Evolutionary conservation across 2,329 filamentous ascomycete species (phyloP), one percentile per base, ranked within the genome.

Genomic region (Colletotrichum sansevieriae): DNA sequence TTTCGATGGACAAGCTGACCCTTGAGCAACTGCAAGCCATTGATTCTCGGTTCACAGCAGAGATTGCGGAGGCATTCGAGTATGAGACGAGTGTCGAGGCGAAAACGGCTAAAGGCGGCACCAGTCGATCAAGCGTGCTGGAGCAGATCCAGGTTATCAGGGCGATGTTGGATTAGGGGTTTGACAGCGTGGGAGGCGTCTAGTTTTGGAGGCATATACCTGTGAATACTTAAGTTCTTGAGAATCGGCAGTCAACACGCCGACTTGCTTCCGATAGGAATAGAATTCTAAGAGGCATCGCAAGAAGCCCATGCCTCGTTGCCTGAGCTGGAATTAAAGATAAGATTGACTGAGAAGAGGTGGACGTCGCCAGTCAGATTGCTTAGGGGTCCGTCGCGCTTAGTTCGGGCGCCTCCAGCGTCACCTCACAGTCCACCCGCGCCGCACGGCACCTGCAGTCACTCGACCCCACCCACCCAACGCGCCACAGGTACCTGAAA

Each of bases 61-160:
- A 93, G 77, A 88, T 94, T 37, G 78, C 84, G 58, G 79, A 85
- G 65, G 87, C 87, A 44, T 89, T 94, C 75, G 86, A 94, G 76
- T 93, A 93, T 74, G 88, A 93, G 77, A 84, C 87, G 62, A 90
- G 88, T 68, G 91, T 94, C 9, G 92, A 94, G 82, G 82, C 90
- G 79, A 89, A 90, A 78, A 84, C 86, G 71, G 87, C 90, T 0
- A 86, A 85, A 58, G 92, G 91, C 55, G 91, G 92, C 20, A 93
- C 91, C n/a, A 92, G 90, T 79, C 88, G 85, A 80, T 86, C 85
- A 66, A 83, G 85, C 33, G 90, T 91, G 39, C 74, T 85, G 74
- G 83, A 88, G 80, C 89, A 91, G 81, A 86, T 91, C 64, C 79
- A 85, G 73, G 83, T 74, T 29, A 68, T 83, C 70, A 76, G 74